A percentile compares a stretch with the other conserved stretches of the same genome.
Evolutionary conservation across 495 filamentous ascomycete species (phyloP).

Genomic region (Beverwykella pulmonaria): DNA sequence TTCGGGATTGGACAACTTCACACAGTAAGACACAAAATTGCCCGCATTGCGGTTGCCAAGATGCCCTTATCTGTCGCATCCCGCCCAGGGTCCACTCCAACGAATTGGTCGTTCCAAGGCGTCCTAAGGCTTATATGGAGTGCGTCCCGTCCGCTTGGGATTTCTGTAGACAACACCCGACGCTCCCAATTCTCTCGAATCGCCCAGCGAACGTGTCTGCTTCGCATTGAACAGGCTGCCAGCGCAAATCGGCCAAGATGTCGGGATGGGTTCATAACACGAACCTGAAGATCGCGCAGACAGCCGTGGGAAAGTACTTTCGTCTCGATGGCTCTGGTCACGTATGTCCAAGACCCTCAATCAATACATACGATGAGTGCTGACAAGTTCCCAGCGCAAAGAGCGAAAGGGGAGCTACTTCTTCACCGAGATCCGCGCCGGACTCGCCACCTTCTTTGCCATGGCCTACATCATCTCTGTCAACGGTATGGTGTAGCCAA

Average conservation of each 20-base stretch:
- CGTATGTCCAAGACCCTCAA: constrained; percentile 51
- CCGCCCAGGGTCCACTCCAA: neutral
- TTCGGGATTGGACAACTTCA: constrained; percentile 6
- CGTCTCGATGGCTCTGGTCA: constrained; percentile 73
- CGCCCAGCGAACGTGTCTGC: neutral
- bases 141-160: neutral
- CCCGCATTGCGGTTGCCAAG: constrained; percentile 11
- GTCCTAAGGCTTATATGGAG: constrained; percentile 11
- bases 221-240: neutral
- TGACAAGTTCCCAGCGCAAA: constrained; percentile 48
- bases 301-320: constrained; percentile 71
- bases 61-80: constrained; percentile 26
- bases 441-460: constrained; percentile 80
- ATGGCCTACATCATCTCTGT: constrained; percentile 81
- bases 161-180: neutral
- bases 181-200: neutral
- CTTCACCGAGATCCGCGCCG: constrained; percentile 77
- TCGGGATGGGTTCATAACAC: constrained; percentile 53
- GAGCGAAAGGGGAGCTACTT: constrained; percentile 76
- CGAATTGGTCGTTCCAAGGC: neutral
- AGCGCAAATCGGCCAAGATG: constrained; percentile 34
- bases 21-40: constrained; percentile 6
- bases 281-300: constrained; percentile 59
- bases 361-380: neutral
- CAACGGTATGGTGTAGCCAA: constrained; percentile 50